phyloP scores from a whole-genome alignment of 177 flowering plant genomes.

The Telopea speciosissima region DNA sequence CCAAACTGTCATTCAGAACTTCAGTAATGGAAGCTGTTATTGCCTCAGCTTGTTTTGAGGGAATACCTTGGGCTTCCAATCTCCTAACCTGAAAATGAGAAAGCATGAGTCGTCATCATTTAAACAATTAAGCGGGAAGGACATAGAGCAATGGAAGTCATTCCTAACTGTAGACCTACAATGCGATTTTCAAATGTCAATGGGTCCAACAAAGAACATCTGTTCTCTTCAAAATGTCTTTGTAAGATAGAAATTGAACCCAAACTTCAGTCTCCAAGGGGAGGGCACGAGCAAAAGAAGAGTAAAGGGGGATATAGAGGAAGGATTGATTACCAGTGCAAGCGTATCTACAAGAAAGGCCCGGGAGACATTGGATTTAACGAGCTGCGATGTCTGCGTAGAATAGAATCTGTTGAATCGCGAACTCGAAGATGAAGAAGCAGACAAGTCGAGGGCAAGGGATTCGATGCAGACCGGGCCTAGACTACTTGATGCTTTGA shows the following conservation, averaged over 20 bases:
- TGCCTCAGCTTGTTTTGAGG: constrained; percentile 78
- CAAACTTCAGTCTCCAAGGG: too few relatives aligned
- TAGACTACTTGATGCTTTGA: neutral
- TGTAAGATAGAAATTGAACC: too few relatives aligned
- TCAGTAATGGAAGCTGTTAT: constrained; percentile 67
- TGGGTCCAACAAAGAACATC: too few relatives aligned
- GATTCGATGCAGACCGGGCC: neutral
- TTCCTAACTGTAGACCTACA: neutral
- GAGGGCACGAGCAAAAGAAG: too few relatives aligned
- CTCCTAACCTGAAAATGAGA: constrained; percentile 44
- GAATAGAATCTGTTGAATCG: constrained; percentile 10
- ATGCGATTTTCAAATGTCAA: neutral
- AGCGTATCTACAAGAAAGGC: constrained; percentile 57
- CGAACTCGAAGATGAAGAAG: constrained; percentile 13
- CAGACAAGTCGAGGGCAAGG: constrained; percentile 4
- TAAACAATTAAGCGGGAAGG: too few relatives aligned
- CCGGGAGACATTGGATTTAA: constrained; percentile 28
- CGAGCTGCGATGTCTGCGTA: constrained; percentile 36
- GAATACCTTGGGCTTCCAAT: constrained; percentile 69
- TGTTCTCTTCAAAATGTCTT: neutral
- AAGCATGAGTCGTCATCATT: neutral
- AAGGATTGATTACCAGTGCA: constrained; percentile 32
- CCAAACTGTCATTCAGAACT: constrained; percentile 72
- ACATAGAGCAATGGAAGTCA: too few relatives aligned
- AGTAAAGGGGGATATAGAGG: too few relatives aligned